Percentiles rank a stretch among this genome's conserved stretches.
These are phyloP conservation scores for Calophaca sinica DNA, from an alignment of 306 rosid genomes.

Conservation along the genomic window DNA sequence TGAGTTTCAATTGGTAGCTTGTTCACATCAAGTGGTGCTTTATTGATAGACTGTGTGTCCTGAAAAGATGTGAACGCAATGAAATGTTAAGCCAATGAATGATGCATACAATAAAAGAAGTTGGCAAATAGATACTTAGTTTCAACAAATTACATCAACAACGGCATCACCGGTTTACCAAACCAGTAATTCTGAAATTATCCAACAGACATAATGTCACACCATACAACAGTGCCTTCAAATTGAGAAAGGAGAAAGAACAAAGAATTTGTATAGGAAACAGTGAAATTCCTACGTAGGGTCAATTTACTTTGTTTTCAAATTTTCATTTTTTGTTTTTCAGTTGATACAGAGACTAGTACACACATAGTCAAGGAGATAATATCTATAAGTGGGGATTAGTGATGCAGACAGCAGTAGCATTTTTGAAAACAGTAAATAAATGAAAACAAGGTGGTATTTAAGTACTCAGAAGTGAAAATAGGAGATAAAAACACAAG, in stretches of 20 bases:
- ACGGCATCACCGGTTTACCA: conserved; percentile 25
- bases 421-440: too few relatives aligned
- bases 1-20: conserved; percentile 72
- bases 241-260: neutral
- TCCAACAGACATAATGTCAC: neutral
- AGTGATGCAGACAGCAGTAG: too few relatives aligned
- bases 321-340: too few relatives aligned
- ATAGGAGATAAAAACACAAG: too few relatives aligned
- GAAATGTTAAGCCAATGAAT: conserved; percentile 32
- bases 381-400: too few relatives aligned
- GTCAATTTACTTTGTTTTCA: too few relatives aligned
- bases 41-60: conserved; percentile 64
- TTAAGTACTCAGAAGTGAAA: too few relatives aligned
- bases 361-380: too few relatives aligned
- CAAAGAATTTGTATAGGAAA: neutral
- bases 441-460: too few relatives aligned
- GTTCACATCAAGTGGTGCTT: conserved; percentile 58
- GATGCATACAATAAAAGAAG: neutral
- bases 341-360: too few relatives aligned
- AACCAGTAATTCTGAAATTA: conserved; percentile 11
- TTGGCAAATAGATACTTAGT: conserved; percentile 15
- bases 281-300: too few relatives aligned
- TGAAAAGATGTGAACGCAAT: conserved; percentile 49
- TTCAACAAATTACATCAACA: conserved; percentile 27
- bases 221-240: conserved; percentile 1